Evolutionary conservation across 2,329 filamentous ascomycete genomes (phyloP).

Genomic region (Arthrobotrys pseudoclavata): DNA sequence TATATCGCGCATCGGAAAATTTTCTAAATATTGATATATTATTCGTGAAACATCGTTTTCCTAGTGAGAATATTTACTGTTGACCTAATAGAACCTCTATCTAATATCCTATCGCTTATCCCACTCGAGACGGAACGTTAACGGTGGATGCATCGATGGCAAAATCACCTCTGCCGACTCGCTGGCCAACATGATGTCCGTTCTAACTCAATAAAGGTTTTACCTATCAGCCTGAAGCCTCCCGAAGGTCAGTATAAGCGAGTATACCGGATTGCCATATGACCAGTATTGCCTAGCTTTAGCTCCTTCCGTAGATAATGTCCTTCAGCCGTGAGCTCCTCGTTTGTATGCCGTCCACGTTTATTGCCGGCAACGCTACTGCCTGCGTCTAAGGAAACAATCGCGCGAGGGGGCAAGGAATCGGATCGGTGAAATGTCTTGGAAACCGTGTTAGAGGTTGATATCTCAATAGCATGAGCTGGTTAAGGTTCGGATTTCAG

Average conservation of each 20-base stretch:
- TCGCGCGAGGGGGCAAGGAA: slow-evolving; percentile 43
- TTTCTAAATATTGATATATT: not conserved
- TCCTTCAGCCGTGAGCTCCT: slow-evolving; percentile 24
- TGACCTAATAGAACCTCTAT: not conserved
- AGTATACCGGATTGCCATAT: slow-evolving; percentile 27
- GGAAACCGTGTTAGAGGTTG: slow-evolving; percentile 8
- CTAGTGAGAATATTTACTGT: not conserved
- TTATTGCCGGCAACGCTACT: slow-evolving; percentile 5
- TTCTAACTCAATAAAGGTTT: slow-evolving; percentile 36
- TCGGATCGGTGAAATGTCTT: slow-evolving; percentile 28
- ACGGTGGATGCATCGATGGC: too few species aligned
- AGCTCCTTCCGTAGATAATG: slow-evolving; percentile 35
- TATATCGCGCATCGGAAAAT: not conserved
- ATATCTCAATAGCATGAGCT: slow-evolving; percentile 8
- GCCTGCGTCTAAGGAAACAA: slow-evolving; percentile 57
- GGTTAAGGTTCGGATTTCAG: not conserved
- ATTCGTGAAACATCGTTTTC: not conserved
- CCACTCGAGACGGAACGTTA: slow-evolving; percentile 13
- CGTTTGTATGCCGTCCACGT: not conserved
- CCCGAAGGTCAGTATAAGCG: slow-evolving; percentile 44
- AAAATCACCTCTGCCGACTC: slow-evolving; percentile 19
- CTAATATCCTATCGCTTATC: not conserved
- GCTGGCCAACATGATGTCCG: not conserved
- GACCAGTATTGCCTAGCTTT: slow-evolving; percentile 37
- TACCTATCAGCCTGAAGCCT: slow-evolving; percentile 24